Conservation (phyloP, 2,329 filamentous ascomycete genomes). For the Apiospora rasikravindrae region DNA sequence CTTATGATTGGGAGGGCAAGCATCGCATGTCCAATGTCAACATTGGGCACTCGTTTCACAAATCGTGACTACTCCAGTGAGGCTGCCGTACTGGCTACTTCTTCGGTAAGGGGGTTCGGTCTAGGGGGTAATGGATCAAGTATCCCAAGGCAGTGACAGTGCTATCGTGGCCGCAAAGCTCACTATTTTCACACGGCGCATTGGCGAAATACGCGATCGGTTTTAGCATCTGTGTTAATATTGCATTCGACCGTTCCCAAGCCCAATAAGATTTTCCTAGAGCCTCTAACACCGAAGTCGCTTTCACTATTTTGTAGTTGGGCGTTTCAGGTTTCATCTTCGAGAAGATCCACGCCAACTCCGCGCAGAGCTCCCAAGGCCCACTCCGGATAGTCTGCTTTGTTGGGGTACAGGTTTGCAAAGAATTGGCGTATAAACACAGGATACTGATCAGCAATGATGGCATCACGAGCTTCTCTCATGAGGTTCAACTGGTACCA, state of each 20-base stretch:
- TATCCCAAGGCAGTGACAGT: background rate
- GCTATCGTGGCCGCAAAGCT: background rate
- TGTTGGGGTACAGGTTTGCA: conserved; percentile 69
- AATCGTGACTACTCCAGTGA: background rate
- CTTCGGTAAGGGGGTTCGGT: background rate
- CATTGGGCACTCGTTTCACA: background rate
- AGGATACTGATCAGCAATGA: conserved; percentile 82
- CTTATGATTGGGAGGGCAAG: background rate
- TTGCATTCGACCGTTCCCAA: background rate
- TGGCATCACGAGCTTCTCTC: conserved; percentile 73
- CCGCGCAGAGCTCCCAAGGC: conserved; percentile 77
- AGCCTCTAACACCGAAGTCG: background rate
- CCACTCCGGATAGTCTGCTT: conserved; percentile 77
- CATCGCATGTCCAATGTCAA: background rate
- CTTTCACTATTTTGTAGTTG: background rate
- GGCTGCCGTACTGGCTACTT: background rate
- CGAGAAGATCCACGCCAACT: conserved; percentile 79
- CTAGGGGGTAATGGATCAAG: background rate
- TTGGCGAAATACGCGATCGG: background rate
- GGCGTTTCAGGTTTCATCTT: conserved; percentile 22
- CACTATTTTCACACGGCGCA: background rate
- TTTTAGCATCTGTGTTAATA: background rate
- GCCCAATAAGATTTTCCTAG: background rate
- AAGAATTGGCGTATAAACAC: conserved; percentile 82
- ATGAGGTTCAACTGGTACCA: conserved; percentile 90